Base-by-base conservation (phyloP, 192 early-diverging fungal genomes). In the Haplosporangium gracile region DNA sequence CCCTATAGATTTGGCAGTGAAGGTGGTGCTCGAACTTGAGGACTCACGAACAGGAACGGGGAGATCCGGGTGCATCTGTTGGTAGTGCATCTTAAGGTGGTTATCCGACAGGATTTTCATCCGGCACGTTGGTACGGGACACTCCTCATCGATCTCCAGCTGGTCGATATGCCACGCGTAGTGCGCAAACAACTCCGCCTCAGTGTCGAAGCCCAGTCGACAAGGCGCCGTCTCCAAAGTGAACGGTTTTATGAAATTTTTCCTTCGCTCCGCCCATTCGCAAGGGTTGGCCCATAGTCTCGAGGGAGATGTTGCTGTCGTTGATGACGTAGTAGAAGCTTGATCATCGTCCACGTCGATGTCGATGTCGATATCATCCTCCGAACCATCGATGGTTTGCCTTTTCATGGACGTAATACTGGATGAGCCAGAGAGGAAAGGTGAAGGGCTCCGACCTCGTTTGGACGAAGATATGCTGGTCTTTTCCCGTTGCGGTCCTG, bases 81-180 rank as follows among this genome's bases (percentile, higher is more conserved):
- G 7, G 55, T 70, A 22, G 24, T 81, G 80, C 9, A 38, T 45
- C 18, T 42, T 32, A 39, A 82, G 1, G 10, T 72, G 68, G 10
- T 18, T 13, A 15, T 72, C 70, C 1, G 68, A 49, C 24, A 77
- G 13, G 22, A 77, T 45, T 5, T 47, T 34, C 74, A 77, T 82
- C 26, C 75, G 39, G 40, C 81, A 82, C 0, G 20, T 43, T 5
- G 7, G 68, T 32, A 70, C n/a, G 1, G 38, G 18, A 40, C 81
- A 82, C 34, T 51, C 39, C 5, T 72, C 5, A 1, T 51, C 20
- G 20, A 75, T 40, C 9, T 68, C 68, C 9, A 65, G 39, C 2
- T 38, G n/a, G 1, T 51, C 26, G 26, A 82, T 29, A 39, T 82
- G 81, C 24, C 57, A 38, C 6, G 76, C 39, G 26, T 77, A 77